Conservation (phyloP, 2,329 filamentous ascomycete genomes). For the Teratosphaeria destructans region DNA sequence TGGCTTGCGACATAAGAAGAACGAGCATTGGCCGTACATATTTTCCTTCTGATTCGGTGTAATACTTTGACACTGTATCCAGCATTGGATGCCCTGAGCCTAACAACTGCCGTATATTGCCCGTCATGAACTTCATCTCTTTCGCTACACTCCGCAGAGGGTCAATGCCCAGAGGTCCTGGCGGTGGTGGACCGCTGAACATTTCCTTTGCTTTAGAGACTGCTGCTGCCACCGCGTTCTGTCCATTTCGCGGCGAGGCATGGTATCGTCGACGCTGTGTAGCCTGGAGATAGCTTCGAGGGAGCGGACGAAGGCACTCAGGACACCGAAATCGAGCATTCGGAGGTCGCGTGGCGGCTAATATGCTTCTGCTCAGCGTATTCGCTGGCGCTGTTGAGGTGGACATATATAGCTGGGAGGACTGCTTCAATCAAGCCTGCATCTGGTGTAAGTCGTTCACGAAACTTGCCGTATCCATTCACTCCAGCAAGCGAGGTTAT, state of each 20-base stretch:
- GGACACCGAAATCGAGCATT: slow-evolving; percentile 16
- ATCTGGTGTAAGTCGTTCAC: neutral
- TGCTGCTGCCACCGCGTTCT: slow-evolving; percentile 60
- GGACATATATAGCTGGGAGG: slow-evolving; percentile 20
- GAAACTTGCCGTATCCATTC: neutral
- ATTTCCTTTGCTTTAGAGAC: slow-evolving; percentile 58
- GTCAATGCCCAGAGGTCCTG: slow-evolving; percentile 65
- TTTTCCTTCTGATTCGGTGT: slow-evolving; percentile 92
- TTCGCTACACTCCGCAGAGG: slow-evolving; percentile 84
- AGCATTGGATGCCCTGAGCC: slow-evolving; percentile 90
- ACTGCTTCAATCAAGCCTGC: neutral
- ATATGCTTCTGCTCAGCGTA: slow-evolving; percentile 23
- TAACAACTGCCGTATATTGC: slow-evolving; percentile 85
- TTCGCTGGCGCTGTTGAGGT: slow-evolving; percentile 22
- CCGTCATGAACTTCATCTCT: slow-evolving; percentile 91
- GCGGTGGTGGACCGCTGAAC: slow-evolving; percentile 56
- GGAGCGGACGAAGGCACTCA: slow-evolving; percentile 21
- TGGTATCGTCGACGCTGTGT: slow-evolving; percentile 21
- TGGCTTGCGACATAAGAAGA: slow-evolving; percentile 90
- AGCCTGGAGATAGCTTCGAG: slow-evolving; percentile 17
- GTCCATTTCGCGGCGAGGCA: slow-evolving; percentile 32
- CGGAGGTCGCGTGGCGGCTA: slow-evolving; percentile 10
- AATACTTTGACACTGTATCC: slow-evolving; percentile 95
- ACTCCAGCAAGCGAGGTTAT: neutral
- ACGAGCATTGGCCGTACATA: slow-evolving; percentile 91